Percentiles rank a stretch among this genome's conserved stretches.
phyloP scores from a whole-genome alignment of 2,329 filamentous ascomycete genomes.

The Aspergillus brunneoviolaceus region DNA sequence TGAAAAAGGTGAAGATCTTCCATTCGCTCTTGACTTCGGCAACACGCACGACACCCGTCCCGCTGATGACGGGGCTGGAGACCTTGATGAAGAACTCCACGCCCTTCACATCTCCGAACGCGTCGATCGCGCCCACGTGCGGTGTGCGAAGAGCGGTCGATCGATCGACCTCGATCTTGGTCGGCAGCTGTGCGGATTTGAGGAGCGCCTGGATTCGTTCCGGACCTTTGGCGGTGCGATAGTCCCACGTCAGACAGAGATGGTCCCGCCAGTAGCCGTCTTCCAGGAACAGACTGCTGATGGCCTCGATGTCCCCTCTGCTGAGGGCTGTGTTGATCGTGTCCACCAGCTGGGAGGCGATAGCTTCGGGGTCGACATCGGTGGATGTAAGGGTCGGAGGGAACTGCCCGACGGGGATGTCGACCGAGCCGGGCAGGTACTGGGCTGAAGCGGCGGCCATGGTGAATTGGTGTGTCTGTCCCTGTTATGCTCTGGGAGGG shows the following conservation, averaged over 20 bases:
- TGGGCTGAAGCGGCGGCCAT: constrained; percentile 42
- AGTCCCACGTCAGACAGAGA: constrained; percentile 56
- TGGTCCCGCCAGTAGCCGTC: constrained; percentile 61
- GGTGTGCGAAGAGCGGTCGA: constrained; percentile 44
- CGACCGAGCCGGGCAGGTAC: constrained; percentile 55
- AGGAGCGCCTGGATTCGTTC: constrained; percentile 40
- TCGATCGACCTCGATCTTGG: constrained; percentile 48
- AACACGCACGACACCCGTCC: constrained; percentile 58
- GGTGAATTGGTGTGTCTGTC: background rate
- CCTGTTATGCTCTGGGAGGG: background rate
- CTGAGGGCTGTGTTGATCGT: constrained; percentile 43
- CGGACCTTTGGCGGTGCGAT: constrained; percentile 54
- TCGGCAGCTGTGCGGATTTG: constrained; percentile 43
- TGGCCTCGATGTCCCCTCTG: constrained; percentile 31
- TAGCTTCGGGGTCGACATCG: constrained; percentile 31
- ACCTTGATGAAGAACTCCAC: constrained; percentile 59
- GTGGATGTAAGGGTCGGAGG: constrained; percentile 39
- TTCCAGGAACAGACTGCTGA: constrained; percentile 49
- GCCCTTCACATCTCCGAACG: constrained; percentile 49
- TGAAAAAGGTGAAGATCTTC: constrained; percentile 66
- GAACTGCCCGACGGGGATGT: constrained; percentile 48
- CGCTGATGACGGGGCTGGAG: constrained; percentile 55
- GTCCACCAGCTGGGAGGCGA: constrained; percentile 40
- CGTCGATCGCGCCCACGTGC: constrained; percentile 50
- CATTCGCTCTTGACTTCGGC: constrained; percentile 47